Base-by-base conservation (phyloP, 768 basidiomycete genomes). In the Leccinum pellstonianum region DNA sequence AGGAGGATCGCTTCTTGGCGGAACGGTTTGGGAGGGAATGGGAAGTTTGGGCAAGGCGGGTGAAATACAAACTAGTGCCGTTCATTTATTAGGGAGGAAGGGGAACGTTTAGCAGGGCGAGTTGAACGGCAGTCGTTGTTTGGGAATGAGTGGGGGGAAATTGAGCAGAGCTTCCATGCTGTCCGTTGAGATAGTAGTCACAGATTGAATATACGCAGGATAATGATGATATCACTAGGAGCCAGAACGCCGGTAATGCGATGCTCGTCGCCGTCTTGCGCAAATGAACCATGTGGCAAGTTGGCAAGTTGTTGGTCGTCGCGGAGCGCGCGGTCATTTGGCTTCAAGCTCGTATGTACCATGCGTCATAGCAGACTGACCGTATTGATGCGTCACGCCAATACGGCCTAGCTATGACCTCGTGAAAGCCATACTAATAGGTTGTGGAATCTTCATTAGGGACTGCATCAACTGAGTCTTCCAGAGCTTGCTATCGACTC, bases 1-100 rank as follows among this genome's bases (percentile, higher is more conserved):
- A 64, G 2, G 71, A 72, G 37, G 67, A 72, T 14, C 15, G 23
- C 21, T 64, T 59, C 48, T 56, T 73, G 27, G 55, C 58, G 5
- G 53, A 55, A 4, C 14, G 41, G 9, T 69, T 71, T 43, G 64
- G 68, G 2, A 48, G 23, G 15, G 66, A 65, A 31, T 71, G 71
- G 68, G 58, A 62, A 15, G 17, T 10, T 9, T 71, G 68, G 64
- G 66, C 64, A 6, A n/a, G 25, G 35, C 52, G 54, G 12, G 65
- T 66, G 7, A 57, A 23, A 47, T 60, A 64, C 17, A 58, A 25
- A 10, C 51, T 65, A 1, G 29, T 65, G 0, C 64, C 62, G 2
- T 59, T 41, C 6, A 14, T 64, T 8, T 64, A 46, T 5, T 64
- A 51, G 17, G 17, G 12, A 35, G 17, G 31, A 17, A 35, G 21